Evolutionary conservation across 495 filamentous ascomycete genomes (phyloP).

Genomic region (Arthonia radiata): DNA sequence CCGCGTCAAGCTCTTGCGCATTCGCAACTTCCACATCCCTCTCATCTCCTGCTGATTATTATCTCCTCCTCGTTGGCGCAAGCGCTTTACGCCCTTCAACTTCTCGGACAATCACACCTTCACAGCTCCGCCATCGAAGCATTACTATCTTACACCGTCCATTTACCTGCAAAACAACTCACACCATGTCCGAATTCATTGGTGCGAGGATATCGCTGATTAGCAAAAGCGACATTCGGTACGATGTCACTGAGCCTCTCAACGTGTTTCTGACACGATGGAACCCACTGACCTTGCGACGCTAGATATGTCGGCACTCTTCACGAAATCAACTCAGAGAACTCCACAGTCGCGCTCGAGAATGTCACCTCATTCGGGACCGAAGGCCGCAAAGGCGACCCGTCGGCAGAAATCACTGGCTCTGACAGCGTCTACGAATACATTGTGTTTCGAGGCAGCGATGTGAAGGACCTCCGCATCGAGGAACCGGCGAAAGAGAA

Average conservation of each 20-base stretch:
- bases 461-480: constrained; percentile 92
- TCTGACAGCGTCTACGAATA: constrained; percentile 86
- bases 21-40: no score
- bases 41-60: no score
- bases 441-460: constrained; percentile 94
- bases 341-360: constrained; percentile 85
- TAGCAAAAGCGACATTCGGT: constrained; percentile 94
- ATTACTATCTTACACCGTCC: no score
- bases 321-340: constrained; percentile 93
- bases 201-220: constrained; percentile 68
- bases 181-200: constrained; percentile 36
- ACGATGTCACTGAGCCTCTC: constrained; percentile 10
- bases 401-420: constrained; percentile 53
- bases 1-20: no score
- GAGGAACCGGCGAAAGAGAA: constrained; percentile 39
- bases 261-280: constrained; percentile 1
- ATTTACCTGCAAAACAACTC: no score
- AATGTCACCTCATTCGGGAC: constrained; percentile 84
- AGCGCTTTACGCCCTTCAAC: no score
- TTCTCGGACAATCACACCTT: no score
- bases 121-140: no score
- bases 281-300: not conserved
- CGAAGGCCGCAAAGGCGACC: constrained; percentile 59
- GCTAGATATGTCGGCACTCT: constrained; percentile 79
- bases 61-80: no score